Base-by-base conservation (phyloP, 768 basidiomycete genomes). In the Leccinum barrowsii region DNA sequence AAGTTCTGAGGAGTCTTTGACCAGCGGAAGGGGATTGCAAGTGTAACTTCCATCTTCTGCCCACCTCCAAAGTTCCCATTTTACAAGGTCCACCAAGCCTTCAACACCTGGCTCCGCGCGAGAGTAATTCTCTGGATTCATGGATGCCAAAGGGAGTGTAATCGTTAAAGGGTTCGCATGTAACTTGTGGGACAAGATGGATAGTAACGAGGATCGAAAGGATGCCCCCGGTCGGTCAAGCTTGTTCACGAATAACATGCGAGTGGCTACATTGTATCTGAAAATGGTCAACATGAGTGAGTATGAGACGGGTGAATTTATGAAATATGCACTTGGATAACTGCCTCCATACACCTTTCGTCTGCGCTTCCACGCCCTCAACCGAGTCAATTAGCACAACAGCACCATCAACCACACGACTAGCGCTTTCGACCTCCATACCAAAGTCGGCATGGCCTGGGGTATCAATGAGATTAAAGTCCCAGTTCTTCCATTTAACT, bases 381-480 rank as follows among this genome's bases (percentile, higher is more conserved):
- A 95, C 92, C 0, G 92, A 89, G 73, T 95, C 92, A 47, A 95
- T 83, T 32, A 95, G 73, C 30, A 95, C 89, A 28, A 95, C 85
- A 15, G 92, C 92, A 56, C 92, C 93, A 62, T 95, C 92, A 4
- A 94, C 84, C 15, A 95, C 88, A 28, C 92, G 85, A 67, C 92
- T 94, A 7, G 93, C 93, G 66, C 92, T 90, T 73, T 94, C 93
- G 26, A 95, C 93, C 67, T 95, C 92, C 92, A 94, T 94, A n/a
- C 92, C 92, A 73, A 95, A 95, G 70, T 95, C 92, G 5, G 91
- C 93, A 74, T 95, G 92, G 35, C 92, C 92, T 15, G 92, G 92
- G 3, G 92, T 94, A 66, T 95, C 93, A 49, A 94, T 86, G 48
- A 95, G 81, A 68, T 94, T 95, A 73, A 90, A 88, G 1, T 81